Base-by-base conservation (phyloP, 768 basidiomycete species). In the Paxillus rubicundulus region DNA sequence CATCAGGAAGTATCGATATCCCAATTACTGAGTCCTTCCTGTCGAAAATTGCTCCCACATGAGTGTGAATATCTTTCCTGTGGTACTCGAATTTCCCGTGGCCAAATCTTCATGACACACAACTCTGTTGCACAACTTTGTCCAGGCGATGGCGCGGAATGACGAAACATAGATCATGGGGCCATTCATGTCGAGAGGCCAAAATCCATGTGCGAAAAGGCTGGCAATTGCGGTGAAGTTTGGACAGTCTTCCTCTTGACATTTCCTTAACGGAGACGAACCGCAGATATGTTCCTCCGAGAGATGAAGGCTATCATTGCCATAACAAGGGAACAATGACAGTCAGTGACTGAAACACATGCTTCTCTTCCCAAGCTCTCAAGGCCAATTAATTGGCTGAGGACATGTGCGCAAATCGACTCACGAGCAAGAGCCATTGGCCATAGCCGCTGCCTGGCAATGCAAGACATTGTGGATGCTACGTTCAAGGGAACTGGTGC, bases 241-340 rank as follows among this genome's bases (percentile, higher is more conserved):
- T 24, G 42, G 50, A n/a, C 47, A 49, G 30, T 51, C 21, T 36
- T 42, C 46, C 44, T 41, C 53, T 37, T 45, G 30, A 47, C 44
- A 21, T 50, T 58, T 55, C 56, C 58, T 61, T 59, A 56, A 64
- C 57, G 54, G 53, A 62, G 51, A 53, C 52, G 6, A 8, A 52
- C 27, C 47, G 52, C 58, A 62, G 56, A 60, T 61, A 44, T 55
- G 51, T 61, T 27, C 53, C 45, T 42, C 46, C 58, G 53, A 53
- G 57, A 53, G 40, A 49, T 39, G 61, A 52, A 63, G 67, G 58
- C 65, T 65, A 65, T 58, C 49, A 57, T 61, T 70, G 30, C 69
- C 63, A 60, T 65, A 69, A 63, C 16, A 18, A 61, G 69, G 54
- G 56, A 58, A 70, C 69, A 68, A 68, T 58, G 62, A 3, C 12